Percentiles rank a stretch among this genome's conserved stretches.
Evolutionary conservation across 1,284 basidiomycete genomes (phyloP).

Genomic region (Malassezia sp.): DNA sequence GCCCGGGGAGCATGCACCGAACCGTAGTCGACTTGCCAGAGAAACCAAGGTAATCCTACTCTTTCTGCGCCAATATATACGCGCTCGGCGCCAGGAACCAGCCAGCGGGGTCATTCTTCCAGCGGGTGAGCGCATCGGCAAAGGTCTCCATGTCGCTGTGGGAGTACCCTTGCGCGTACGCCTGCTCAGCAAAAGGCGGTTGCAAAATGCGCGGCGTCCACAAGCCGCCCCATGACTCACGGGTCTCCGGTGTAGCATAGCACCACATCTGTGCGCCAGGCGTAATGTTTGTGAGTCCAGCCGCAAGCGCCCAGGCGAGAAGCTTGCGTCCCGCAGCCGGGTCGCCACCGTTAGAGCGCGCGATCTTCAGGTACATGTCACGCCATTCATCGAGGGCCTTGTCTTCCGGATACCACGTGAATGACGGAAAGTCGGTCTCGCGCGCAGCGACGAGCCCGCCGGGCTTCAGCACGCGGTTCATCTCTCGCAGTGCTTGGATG

Average conservation of each 20-base stretch:
- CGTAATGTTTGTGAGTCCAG: background rate
- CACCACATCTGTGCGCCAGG: background rate
- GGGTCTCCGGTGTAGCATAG: background rate
- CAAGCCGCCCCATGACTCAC: slow-evolving; percentile 2
- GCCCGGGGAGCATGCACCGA: too few species aligned
- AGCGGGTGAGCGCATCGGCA: background rate
- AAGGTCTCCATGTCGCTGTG: background rate
- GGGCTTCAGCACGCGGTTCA: background rate
- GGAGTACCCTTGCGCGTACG: background rate
- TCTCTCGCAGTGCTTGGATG: background rate
- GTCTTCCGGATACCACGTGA: background rate
- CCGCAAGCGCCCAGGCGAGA: background rate
- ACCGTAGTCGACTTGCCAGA: too few species aligned
- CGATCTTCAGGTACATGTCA: background rate
- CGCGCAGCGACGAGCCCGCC: slow-evolving; percentile 1
- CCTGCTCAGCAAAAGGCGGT: background rate
- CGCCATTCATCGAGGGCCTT: background rate
- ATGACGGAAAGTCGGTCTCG: background rate
- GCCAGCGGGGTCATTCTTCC: background rate
- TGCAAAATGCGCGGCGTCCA: background rate
- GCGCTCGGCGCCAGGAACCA: background rate
- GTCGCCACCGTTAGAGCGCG: background rate
- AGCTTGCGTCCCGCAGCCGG: background rate
- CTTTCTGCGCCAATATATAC: slow-evolving; percentile 10
- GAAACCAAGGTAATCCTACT: too few species aligned